Evolutionary conservation across 495 filamentous ascomycete species (phyloP).

Genomic region (Trichoderma reesei): DNA sequence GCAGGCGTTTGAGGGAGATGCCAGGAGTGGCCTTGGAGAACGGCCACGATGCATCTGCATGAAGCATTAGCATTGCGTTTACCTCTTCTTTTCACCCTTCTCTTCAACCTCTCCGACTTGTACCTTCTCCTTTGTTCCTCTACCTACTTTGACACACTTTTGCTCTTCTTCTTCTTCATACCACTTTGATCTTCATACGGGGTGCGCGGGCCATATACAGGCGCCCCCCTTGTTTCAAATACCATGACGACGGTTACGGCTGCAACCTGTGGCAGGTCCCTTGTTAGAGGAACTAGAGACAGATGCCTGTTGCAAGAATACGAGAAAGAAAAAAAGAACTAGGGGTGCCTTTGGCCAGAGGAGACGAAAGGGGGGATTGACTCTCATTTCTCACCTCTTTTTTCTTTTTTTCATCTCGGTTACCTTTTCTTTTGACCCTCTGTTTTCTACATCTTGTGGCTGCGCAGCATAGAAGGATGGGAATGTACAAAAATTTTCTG

Average conservation of each 20-base stretch:
- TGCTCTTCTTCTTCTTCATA: neutral
- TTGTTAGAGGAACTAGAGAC: constrained; percentile 6
- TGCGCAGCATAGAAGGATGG: constrained; percentile 8
- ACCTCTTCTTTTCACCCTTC: neutral
- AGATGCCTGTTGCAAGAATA: neutral
- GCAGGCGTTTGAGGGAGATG: constrained; percentile 6
- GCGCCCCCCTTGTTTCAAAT: neutral
- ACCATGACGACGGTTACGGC: constrained; percentile 5
- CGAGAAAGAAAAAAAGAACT: neutral
- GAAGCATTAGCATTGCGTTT: constrained; percentile 1
- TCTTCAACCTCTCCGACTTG: neutral
- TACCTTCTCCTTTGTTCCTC: neutral
- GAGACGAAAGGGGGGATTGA: neutral
- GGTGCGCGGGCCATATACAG: neutral
- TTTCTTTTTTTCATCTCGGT: neutral
- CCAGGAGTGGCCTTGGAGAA: neutral
- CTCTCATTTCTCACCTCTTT: neutral
- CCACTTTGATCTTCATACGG: neutral
- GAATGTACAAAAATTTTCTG: neutral
- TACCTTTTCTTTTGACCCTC: neutral
- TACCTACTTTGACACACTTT: neutral
- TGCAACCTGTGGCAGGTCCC: constrained; percentile 5
- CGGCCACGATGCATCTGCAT: constrained; percentile 4
- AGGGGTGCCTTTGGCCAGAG: neutral
- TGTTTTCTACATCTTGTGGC: neutral